phyloP scores from a whole-genome alignment of 1,284 basidiomycete genomes.

The Cutaneotrichosporon mucoides region DNA sequence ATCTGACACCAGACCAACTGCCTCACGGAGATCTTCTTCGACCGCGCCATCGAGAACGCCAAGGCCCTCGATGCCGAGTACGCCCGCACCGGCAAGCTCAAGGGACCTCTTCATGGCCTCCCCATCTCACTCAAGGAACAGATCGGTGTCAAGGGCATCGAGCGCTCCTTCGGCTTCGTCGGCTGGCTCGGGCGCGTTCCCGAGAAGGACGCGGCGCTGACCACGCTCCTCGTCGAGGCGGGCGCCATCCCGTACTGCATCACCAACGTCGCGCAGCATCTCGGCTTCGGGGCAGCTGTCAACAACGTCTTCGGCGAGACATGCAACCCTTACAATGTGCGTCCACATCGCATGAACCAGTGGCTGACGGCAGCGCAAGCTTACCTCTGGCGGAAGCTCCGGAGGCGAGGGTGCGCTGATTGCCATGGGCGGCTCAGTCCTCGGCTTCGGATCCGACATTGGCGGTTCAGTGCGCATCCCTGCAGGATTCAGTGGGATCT shows the following conservation, averaged over 20 bases:
- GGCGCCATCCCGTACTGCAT: conserved; percentile 28
- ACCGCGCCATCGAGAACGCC: conserved; percentile 44
- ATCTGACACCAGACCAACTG: conserved; percentile 33
- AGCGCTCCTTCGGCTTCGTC: background rate
- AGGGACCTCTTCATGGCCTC: conserved; percentile 51
- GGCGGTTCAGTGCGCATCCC: conserved; percentile 55
- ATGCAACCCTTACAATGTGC: conserved; percentile 44
- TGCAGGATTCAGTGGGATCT: conserved; percentile 12
- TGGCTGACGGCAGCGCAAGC: conserved; percentile 3
- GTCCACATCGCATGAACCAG: too few relatives aligned
- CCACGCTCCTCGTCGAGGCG: conserved; percentile 16
- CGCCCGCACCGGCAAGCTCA: conserved; percentile 37
- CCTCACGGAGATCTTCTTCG: conserved; percentile 48
- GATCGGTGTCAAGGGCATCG: background rate
- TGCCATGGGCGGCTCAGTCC: conserved; percentile 34
- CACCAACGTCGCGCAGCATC: conserved; percentile 14
- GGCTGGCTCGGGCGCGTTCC: conserved; percentile 5
- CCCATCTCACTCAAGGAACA: conserved; percentile 51
- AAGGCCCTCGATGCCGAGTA: conserved; percentile 46
- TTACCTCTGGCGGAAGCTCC: conserved; percentile 40
- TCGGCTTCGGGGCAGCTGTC: conserved; percentile 26
- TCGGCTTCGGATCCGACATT: conserved; percentile 50
- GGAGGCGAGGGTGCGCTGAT: conserved; percentile 51
- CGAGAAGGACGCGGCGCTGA: conserved; percentile 16
- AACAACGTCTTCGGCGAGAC: conserved; percentile 33